These are phyloP conservation scores for Strobilomyces echinocephalus DNA, from an alignment of 768 basidiomycete genomes.

Conservation along the genomic window DNA sequence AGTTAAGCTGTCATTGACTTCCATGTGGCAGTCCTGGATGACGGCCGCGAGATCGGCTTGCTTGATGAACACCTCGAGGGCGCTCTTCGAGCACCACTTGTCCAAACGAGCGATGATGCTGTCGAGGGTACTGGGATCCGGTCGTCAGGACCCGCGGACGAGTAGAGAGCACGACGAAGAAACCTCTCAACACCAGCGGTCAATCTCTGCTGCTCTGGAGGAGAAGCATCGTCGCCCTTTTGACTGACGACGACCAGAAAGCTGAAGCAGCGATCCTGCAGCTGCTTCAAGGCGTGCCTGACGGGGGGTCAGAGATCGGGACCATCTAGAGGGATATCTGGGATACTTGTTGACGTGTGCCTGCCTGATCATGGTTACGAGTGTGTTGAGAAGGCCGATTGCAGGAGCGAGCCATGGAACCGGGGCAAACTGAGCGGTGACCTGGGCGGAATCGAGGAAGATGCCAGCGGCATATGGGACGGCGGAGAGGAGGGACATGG, in stretches of 20 bases:
- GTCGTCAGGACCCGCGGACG: constrained; percentile 7
- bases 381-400: constrained; percentile 38
- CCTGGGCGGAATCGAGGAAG: constrained; percentile 33
- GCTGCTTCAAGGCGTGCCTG: constrained; percentile 41
- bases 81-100: constrained; percentile 39
- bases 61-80: constrained; percentile 40
- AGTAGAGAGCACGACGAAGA: neutral
- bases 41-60: constrained; percentile 41
- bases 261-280: constrained; percentile 43
- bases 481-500: constrained; percentile 15
- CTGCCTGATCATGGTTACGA: constrained; percentile 45
- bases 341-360: constrained; percentile 45
- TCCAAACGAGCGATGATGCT: constrained; percentile 39
- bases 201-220: constrained; percentile 30
- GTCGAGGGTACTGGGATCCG: constrained; percentile 25
- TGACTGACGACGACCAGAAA: constrained; percentile 39
- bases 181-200: constrained; percentile 33
- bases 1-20: constrained; percentile 42
- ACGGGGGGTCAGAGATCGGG: constrained; percentile 1
- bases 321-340: neutral
- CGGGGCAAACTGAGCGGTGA: constrained; percentile 44
- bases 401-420: constrained; percentile 45
- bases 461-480: constrained; percentile 9
- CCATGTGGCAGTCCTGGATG: constrained; percentile 42
- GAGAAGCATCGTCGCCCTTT: constrained; percentile 24